These are phyloP conservation scores for Scheffersomyces illinoinensis DNA, from an alignment of 1,139 yeast species.

Conservation along the genomic window DNA sequence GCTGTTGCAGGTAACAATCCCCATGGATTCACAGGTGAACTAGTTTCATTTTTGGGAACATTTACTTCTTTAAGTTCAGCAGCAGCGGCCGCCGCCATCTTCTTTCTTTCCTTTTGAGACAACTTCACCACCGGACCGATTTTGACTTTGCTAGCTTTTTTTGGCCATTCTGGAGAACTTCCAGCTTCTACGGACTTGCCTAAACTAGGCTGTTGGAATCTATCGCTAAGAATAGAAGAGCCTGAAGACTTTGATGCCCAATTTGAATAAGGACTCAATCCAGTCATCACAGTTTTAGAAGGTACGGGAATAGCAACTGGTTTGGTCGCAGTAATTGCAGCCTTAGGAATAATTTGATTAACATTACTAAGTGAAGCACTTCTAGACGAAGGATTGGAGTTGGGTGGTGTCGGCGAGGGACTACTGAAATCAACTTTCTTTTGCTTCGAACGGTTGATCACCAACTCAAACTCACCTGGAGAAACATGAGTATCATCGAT, in stretches of 20 bases:
- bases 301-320: neutral
- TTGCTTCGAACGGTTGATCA: conserved; percentile 22
- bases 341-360: neutral
- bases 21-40: conserved; percentile 13
- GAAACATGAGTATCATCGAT: conserved; percentile 27
- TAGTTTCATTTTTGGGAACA: neutral
- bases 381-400: conserved; percentile 6
- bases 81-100: conserved; percentile 14
- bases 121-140: conserved; percentile 38
- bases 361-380: conserved; percentile 1
- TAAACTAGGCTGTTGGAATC: conserved; percentile 7
- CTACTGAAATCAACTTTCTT: conserved; percentile 10
- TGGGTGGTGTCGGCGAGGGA: conserved; percentile 7
- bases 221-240: conserved; percentile 14
- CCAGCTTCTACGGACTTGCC: conserved; percentile 7
- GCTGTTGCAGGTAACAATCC: neutral
- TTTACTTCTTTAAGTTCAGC: neutral
- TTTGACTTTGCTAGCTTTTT: conserved; percentile 26
- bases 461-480: conserved; percentile 26
- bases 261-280: conserved; percentile 31
- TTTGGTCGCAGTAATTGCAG: neutral
- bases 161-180: conserved; percentile 1
- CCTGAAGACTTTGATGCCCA: conserved; percentile 29
- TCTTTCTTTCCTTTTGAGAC: conserved; percentile 56
- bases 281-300: conserved; percentile 6